Percentiles rank a stretch among this genome's conserved stretches.
Evolutionary conservation across 345 rosid species (phyloP).

Genomic region (Eucalyptus curtisii): DNA sequence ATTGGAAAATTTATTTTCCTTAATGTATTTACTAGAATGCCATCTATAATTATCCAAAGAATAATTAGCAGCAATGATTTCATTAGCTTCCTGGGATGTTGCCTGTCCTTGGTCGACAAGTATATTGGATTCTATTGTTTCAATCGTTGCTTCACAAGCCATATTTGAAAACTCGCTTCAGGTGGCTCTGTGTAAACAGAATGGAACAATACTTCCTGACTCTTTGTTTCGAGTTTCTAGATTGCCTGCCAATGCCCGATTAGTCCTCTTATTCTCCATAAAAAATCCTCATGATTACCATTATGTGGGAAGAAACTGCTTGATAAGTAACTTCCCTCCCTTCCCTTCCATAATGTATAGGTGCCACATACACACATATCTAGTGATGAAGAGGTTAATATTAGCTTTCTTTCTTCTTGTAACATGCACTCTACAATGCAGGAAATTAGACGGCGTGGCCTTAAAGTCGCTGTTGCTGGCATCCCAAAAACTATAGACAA

Average conservation of each 20-base stretch:
- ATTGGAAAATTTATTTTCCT: neutral
- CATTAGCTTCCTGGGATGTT: neutral
- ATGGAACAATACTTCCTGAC: neutral
- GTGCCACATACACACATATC: neutral
- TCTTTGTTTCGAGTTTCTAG: neutral
- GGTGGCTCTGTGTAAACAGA: neutral
- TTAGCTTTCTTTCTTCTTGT: neutral
- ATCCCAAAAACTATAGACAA: constrained; percentile 77
- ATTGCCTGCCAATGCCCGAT: neutral
- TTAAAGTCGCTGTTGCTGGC: constrained; percentile 71
- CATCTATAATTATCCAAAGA: neutral
- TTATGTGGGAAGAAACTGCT: neutral
- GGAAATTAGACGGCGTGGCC: constrained; percentile 58
- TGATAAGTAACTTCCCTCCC: neutral
- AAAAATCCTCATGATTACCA: neutral
- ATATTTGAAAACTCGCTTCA: neutral
- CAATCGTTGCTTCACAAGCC: neutral
- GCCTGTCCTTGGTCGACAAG: neutral
- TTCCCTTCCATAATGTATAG: neutral
- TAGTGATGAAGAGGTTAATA: neutral
- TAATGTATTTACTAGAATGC: neutral
- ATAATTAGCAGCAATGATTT: neutral
- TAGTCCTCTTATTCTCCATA: neutral
- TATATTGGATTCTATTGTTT: neutral
- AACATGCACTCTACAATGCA: constrained; percentile 2